Percentiles rank a stretch among this genome's conserved stretches.
Evolutionary conservation across 2,329 filamentous ascomycete genomes (phyloP).

Genomic region (Cladosporium sphaerospermum): DNA sequence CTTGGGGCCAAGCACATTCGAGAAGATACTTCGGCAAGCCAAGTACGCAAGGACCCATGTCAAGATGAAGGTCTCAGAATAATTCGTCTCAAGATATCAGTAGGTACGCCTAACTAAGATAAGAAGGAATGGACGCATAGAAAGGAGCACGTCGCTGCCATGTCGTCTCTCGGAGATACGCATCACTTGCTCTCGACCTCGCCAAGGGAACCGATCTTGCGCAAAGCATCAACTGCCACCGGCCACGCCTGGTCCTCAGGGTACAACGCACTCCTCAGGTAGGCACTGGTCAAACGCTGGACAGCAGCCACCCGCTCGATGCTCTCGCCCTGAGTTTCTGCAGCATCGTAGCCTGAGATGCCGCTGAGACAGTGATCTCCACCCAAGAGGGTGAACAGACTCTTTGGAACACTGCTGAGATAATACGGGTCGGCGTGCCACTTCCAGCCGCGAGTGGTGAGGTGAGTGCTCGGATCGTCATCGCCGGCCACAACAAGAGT

Average conservation of each 20-base stretch:
- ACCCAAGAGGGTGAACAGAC: slow-evolving; percentile 11
- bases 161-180: no score
- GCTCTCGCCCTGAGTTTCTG: neutral
- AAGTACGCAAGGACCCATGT: no score
- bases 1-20: no score
- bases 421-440: slow-evolving; percentile 5
- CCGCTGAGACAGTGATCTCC: slow-evolving; percentile 25
- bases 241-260: neutral
- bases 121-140: no score
- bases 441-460: slow-evolving; percentile 3
- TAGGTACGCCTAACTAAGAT: no score
- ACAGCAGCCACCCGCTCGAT: neutral
- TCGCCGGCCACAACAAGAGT: neutral
- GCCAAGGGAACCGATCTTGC: neutral
- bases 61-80: no score
- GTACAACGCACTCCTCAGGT: neutral
- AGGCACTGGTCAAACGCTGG: neutral
- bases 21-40: no score
- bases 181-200: neutral
- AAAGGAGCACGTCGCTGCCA: no score
- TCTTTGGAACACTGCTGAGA: neutral
- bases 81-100: no score
- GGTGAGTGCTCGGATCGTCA: neutral
- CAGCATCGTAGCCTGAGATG: slow-evolving; percentile 8
- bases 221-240: neutral